Evolutionary conservation across 345 rosid genomes (phyloP).

Genomic region (Eutrema heterophyllum): DNA sequence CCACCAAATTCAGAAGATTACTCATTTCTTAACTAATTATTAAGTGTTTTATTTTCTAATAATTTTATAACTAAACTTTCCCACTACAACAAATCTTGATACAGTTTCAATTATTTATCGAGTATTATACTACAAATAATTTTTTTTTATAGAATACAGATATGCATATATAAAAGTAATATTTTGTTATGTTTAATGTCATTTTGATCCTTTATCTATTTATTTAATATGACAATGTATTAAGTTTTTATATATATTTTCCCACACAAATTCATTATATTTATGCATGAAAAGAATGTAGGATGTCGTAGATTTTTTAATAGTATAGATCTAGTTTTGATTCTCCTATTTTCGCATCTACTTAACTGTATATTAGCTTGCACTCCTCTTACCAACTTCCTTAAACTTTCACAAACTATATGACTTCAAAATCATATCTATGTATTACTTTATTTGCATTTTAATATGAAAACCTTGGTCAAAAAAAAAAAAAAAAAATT

Average conservation of each 20-base stretch:
- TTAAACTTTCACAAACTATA: no score
- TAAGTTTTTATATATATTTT: neutral
- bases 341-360: no score
- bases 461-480: no score
- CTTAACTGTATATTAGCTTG: no score
- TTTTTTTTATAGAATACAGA: neutral
- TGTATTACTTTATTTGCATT: no score
- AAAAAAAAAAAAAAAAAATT: no score
- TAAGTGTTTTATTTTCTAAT: neutral
- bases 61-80: neutral
- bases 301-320: neutral
- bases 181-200: neutral
- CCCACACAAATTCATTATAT: neutral
- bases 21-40: constrained; percentile 6
- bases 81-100: neutral
- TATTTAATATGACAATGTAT: neutral
- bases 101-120: neutral
- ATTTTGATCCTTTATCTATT: neutral
- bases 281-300: neutral
- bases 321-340: no score
- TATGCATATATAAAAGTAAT: neutral
- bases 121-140: neutral
- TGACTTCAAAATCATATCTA: no score
- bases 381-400: no score
- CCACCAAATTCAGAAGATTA: constrained; percentile 20